These are phyloP conservation scores for Metschnikowia similis DNA, from an alignment of 805 yeast species.

Conservation along the genomic window DNA sequence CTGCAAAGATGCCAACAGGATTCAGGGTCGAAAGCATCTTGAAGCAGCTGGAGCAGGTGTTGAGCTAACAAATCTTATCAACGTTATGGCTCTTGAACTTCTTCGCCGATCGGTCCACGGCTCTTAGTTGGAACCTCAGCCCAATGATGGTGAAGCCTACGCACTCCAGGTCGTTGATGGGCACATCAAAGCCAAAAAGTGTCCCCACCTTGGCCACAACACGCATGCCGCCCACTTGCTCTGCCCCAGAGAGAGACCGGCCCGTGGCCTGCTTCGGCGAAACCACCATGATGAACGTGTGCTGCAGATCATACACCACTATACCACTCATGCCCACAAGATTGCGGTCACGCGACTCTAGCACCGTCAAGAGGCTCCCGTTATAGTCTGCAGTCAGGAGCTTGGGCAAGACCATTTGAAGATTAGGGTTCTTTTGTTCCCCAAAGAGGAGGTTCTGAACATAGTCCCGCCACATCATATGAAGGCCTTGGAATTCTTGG, in stretches of 20 bases:
- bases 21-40: too few species aligned
- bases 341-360: conserved; percentile 51
- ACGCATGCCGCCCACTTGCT: conserved; percentile 57
- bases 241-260: conserved; percentile 21
- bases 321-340: conserved; percentile 67
- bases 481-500: conserved; percentile 50
- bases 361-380: conserved; percentile 65
- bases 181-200: conserved; percentile 49
- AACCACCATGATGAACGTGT: conserved; percentile 60
- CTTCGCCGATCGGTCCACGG: conserved; percentile 76
- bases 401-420: conserved; percentile 43
- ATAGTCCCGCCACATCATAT: conserved; percentile 72
- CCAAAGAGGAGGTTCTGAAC: conserved; percentile 52
- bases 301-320: conserved; percentile 80
- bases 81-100: conserved; percentile 81
- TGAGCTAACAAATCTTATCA: conserved; percentile 32
- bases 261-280: conserved; percentile 33
- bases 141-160: conserved; percentile 70
- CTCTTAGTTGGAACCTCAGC: conserved; percentile 67
- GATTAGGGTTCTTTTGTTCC: conserved; percentile 22
- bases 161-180: conserved; percentile 31
- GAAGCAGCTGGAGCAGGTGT: too few species aligned
- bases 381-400: conserved; percentile 76
- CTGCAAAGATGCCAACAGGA: too few species aligned
- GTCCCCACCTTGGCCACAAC: conserved; percentile 66